Conservation (phyloP, 83 land plant genomes). For the Diphasiastrum complanatum region DNA sequence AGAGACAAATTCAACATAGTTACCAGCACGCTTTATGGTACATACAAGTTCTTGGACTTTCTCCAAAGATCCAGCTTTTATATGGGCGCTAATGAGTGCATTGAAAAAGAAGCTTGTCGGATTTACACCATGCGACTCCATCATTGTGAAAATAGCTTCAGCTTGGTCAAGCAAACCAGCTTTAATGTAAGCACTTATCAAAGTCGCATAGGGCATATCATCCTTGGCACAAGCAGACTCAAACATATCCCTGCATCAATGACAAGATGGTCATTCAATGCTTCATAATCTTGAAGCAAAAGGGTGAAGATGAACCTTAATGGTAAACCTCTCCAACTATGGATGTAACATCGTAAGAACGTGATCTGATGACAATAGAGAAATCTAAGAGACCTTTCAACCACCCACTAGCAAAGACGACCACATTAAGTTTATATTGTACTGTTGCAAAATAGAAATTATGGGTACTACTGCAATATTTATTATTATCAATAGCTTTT, state of each 20-base stretch:
- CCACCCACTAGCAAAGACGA: no score
- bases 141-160: conserved; percentile 9
- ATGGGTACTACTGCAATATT: no score
- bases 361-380: no score
- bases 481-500: no score
- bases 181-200: conserved; percentile 18
- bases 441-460: no score
- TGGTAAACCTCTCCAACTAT: no score
- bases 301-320: no score
- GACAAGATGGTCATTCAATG: neutral
- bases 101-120: conserved; percentile 15
- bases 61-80: conserved; percentile 11
- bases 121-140: conserved; percentile 19
- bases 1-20: neutral
- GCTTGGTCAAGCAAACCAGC: conserved; percentile 17
- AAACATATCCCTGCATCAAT: conserved; percentile 19
- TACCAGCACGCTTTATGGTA: conserved; percentile 20
- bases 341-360: no score
- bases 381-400: no score
- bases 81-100: conserved; percentile 18
- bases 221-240: conserved; percentile 13
- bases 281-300: neutral
- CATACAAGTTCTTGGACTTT: conserved; percentile 15
- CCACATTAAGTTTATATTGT: no score
- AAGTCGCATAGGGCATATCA: conserved; percentile 24